A percentile compares a stretch with the other conserved stretches of the same genome.
Evolutionary conservation across 1,284 basidiomycete species (phyloP).

Genomic region (Ceratobasidium sp.): DNA sequence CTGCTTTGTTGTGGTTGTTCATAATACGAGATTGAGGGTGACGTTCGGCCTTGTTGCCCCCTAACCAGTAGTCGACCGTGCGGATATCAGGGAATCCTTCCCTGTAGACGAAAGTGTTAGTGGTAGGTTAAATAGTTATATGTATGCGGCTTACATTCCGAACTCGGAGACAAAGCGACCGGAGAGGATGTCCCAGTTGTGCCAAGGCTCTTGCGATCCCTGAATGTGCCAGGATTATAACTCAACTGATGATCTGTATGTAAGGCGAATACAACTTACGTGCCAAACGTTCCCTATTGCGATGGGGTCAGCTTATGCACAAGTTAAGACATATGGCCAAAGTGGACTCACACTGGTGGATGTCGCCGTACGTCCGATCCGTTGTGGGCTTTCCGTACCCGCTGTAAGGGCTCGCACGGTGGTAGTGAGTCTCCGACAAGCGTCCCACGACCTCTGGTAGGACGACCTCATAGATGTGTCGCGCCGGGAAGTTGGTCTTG

Average conservation of each 20-base stretch:
- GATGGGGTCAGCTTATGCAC: slow-evolving; percentile 3
- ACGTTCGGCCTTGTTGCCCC: slow-evolving; percentile 71
- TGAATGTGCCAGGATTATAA: slow-evolving; percentile 14
- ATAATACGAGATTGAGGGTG: slow-evolving; percentile 88
- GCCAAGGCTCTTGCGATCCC: slow-evolving; percentile 86
- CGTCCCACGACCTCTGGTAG: slow-evolving; percentile 76
- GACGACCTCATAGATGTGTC: slow-evolving; percentile 85
- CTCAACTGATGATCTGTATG: background rate
- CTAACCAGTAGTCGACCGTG: slow-evolving; percentile 86
- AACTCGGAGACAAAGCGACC: slow-evolving; percentile 92
- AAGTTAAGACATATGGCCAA: slow-evolving; percentile 16
- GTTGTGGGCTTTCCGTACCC: slow-evolving; percentile 77
- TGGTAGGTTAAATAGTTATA: background rate
- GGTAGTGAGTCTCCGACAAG: slow-evolving; percentile 77
- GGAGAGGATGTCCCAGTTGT: slow-evolving; percentile 85
- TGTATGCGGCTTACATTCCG: slow-evolving; percentile 67
- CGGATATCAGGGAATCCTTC: slow-evolving; percentile 84
- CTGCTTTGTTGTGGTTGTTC: slow-evolving; percentile 89
- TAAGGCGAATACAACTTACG: slow-evolving; percentile 51
- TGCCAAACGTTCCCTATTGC: slow-evolving; percentile 89
- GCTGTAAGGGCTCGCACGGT: slow-evolving; percentile 86
- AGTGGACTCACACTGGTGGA: slow-evolving; percentile 77
- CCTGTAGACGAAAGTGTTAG: slow-evolving; percentile 58
- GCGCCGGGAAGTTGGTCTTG: slow-evolving; percentile 84
- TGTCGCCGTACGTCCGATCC: slow-evolving; percentile 81